Conservation (phyloP, 2,329 filamentous ascomycete species). For the Microcyclosporella mali region DNA sequence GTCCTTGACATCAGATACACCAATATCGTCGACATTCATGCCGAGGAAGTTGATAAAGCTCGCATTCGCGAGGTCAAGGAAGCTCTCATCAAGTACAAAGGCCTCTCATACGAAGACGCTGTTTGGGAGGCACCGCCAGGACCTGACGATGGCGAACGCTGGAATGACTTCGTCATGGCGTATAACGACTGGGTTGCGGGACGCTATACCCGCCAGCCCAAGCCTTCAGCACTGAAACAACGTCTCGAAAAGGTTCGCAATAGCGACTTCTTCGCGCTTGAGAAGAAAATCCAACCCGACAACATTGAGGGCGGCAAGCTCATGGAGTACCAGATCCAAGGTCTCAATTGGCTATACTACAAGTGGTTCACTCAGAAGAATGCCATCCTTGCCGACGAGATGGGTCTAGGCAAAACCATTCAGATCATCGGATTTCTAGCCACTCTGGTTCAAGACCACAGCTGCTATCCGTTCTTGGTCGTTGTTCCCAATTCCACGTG, state of each 20-base stretch:
- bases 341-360: conserved; percentile 89
- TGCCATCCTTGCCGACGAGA: conserved; percentile 90
- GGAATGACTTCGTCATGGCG: conserved; percentile 72
- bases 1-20: conserved; percentile 74
- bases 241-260: conserved; percentile 63
- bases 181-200: conserved; percentile 83
- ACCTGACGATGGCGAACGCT: conserved; percentile 59
- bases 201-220: conserved; percentile 61
- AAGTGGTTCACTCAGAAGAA: conserved; percentile 80
- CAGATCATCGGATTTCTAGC: conserved; percentile 81
- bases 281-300: conserved; percentile 65
- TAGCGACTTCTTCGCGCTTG: conserved; percentile 60
- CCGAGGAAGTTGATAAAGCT: conserved; percentile 63
- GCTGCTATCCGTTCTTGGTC: conserved; percentile 85
- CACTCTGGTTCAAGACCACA: conserved; percentile 54
- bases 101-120: conserved; percentile 79
- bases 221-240: conserved; percentile 52
- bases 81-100: conserved; percentile 85
- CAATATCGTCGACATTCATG: conserved; percentile 51
- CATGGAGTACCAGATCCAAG: conserved; percentile 91
- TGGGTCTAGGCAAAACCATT: conserved; percentile 96
- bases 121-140: conserved; percentile 82
- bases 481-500: conserved; percentile 94
- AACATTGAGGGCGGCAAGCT: conserved; percentile 70
- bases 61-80: conserved; percentile 66